These are phyloP conservation scores for Saccharomycopsis hybrid DNA, from an alignment of 1,139 yeast species.

Conservation along the genomic window DNA sequence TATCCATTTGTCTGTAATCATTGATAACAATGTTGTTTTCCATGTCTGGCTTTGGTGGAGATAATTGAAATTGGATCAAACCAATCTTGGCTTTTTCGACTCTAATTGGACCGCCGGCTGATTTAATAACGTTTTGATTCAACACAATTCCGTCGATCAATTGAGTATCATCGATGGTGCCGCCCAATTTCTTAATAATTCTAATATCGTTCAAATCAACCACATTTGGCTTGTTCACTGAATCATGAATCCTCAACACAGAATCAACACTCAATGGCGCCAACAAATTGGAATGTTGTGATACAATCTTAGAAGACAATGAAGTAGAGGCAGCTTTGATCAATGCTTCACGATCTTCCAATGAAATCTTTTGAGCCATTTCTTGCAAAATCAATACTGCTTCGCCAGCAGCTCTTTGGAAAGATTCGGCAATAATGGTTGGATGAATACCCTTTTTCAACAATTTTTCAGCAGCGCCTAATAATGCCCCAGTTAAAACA, in stretches of 20 bases:
- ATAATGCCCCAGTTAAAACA: slow-evolving; percentile 84
- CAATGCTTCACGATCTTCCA: slow-evolving; percentile 73
- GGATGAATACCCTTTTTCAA: slow-evolving; percentile 93
- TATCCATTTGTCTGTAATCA: slow-evolving; percentile 98
- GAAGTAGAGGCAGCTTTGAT: slow-evolving; percentile 94
- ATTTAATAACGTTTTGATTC: slow-evolving; percentile 82
- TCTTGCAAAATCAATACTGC: slow-evolving; percentile 79
- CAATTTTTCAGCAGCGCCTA: slow-evolving; percentile 91
- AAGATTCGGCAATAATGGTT: slow-evolving; percentile 87
- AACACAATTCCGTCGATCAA: slow-evolving; percentile 89
- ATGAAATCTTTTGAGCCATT: slow-evolving; percentile 73
- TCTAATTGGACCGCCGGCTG: slow-evolving; percentile 95
- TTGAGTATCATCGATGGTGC: slow-evolving; percentile 95
- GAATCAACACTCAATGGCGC: slow-evolving; percentile 96
- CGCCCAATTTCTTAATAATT: slow-evolving; percentile 89
- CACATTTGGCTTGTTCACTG: slow-evolving; percentile 36
- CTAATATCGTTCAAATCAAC: slow-evolving; percentile 88
- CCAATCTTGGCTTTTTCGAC: slow-evolving; percentile 93
- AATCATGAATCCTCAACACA: slow-evolving; percentile 69
- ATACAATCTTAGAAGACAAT: slow-evolving; percentile 86
- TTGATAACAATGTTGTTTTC: slow-evolving; percentile 96
- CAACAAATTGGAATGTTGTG: slow-evolving; percentile 77
- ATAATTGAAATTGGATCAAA: slow-evolving; percentile 87
- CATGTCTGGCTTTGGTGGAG: slow-evolving; percentile 99
- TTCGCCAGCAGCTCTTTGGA: slow-evolving; percentile 86